phyloP scores from a whole-genome alignment of 2,329 filamentous ascomycete species.

The Aspergillus floridensis region DNA sequence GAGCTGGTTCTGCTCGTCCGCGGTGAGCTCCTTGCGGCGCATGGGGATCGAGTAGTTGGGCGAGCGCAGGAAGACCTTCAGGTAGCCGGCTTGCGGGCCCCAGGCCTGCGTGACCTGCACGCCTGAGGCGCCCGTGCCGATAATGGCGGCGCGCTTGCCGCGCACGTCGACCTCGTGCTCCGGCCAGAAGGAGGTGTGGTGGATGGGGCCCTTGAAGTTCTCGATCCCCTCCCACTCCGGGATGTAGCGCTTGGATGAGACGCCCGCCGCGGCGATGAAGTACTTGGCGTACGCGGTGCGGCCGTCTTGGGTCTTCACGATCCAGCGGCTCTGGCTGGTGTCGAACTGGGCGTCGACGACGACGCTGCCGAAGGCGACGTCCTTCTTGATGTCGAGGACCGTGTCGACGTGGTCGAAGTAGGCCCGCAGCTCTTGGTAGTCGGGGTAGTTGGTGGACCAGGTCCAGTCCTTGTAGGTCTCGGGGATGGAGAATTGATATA shows the following conservation, averaged over 20 bases:
- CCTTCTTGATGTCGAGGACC: conserved; percentile 44
- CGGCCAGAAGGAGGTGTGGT: conserved; percentile 54
- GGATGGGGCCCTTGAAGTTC: conserved; percentile 50
- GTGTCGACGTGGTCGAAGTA: conserved; percentile 51
- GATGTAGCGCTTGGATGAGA: conserved; percentile 44
- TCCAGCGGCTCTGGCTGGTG: conserved; percentile 40
- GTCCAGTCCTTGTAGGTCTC: conserved; percentile 47
- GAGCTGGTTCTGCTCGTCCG: conserved; percentile 16
- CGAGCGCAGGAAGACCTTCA: conserved; percentile 26
- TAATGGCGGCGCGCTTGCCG: conserved; percentile 41
- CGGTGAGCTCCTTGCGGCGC: conserved; percentile 18
- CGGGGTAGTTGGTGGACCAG: conserved; percentile 37
- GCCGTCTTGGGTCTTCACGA: conserved; percentile 45
- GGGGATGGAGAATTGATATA: conserved; percentile 55
- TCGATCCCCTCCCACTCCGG: conserved; percentile 39
- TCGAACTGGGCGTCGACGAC: conserved; percentile 46
- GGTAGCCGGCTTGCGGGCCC: conserved; percentile 9
- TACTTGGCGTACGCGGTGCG: conserved; percentile 40
- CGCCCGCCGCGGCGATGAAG: conserved; percentile 48
- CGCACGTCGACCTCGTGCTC: conserved; percentile 22
- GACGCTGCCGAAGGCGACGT: conserved; percentile 46
- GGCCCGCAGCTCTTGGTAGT: conserved; percentile 36
- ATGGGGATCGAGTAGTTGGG: conserved; percentile 28
- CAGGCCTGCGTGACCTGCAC: conserved; percentile 35
- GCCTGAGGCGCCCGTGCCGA: conserved; percentile 45